Percentiles rank a stretch among this genome's conserved stretches.
phyloP scores from a whole-genome alignment of 768 basidiomycete species.

The Auricularia cornea region DNA sequence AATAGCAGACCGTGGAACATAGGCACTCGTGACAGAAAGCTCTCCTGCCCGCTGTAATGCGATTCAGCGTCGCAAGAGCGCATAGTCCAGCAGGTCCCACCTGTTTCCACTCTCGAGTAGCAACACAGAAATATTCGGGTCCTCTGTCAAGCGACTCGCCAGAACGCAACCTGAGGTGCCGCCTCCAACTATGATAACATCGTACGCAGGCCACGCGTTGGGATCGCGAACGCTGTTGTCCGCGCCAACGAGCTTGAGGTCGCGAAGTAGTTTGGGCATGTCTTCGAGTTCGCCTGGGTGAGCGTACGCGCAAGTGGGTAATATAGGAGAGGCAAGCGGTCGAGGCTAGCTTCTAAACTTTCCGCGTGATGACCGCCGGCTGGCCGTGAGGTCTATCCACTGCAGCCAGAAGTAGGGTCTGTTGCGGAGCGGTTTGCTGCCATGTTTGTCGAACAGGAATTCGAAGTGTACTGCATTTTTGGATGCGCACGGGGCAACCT shows the following conservation, averaged over 20 bases:
- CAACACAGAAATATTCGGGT: slow-evolving; percentile 24
- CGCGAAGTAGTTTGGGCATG: not conserved
- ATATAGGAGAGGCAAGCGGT: too few relatives aligned
- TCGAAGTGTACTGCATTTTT: too few relatives aligned
- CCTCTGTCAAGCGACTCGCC: slow-evolving; percentile 28
- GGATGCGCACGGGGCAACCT: too few relatives aligned
- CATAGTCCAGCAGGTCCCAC: slow-evolving; percentile 1
- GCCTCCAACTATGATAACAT: slow-evolving; percentile 23
- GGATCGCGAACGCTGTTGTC: not conserved
- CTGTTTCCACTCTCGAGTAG: slow-evolving; percentile 21
- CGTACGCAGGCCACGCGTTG: slow-evolving; percentile 7
- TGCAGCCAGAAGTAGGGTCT: too few relatives aligned
- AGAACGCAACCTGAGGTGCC: slow-evolving; percentile 32
- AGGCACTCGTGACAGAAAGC: not conserved
- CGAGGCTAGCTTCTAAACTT: too few relatives aligned
- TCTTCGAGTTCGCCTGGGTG: too few relatives aligned
- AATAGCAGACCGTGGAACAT: slow-evolving; percentile 25
- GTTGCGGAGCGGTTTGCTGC: too few relatives aligned
- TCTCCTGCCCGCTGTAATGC: not conserved
- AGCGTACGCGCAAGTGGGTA: too few relatives aligned
- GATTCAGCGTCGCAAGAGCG: not conserved
- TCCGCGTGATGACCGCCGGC: too few relatives aligned
- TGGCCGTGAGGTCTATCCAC: too few relatives aligned
- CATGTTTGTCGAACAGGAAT: too few relatives aligned
- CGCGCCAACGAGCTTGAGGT: not conserved